Conservation (phyloP, 352 stramenopile species). For the Phytophthora crassamura region DNA sequence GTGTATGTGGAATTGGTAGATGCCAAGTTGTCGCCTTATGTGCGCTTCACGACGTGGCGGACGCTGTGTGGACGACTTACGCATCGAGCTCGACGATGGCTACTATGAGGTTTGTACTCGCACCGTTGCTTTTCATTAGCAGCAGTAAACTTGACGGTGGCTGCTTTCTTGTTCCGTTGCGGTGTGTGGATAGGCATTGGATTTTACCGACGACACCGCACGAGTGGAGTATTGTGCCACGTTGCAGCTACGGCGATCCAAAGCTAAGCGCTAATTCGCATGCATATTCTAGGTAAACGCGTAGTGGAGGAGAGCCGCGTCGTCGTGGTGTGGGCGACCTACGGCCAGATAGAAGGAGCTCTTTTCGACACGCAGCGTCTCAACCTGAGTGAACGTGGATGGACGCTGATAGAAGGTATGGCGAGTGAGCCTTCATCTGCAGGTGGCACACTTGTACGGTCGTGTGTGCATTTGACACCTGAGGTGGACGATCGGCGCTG, state of each 20-base stretch:
- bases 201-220: constrained; percentile 31
- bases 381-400: constrained; percentile 35
- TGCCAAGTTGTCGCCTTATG: constrained; percentile 31
- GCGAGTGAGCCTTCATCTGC: background rate
- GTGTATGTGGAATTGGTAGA: constrained; percentile 33
- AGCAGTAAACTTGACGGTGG: background rate
- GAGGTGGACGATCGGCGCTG: background rate
- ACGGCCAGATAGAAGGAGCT: constrained; percentile 27
- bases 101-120: constrained; percentile 23
- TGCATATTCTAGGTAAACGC: constrained; percentile 38
- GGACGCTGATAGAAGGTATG: constrained; percentile 32
- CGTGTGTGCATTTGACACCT: constrained; percentile 21
- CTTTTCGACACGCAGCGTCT: constrained; percentile 23
- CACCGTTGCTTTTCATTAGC: background rate
- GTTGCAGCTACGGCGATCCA: constrained; percentile 20
- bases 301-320: constrained; percentile 30
- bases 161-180: background rate
- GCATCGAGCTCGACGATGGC: constrained; percentile 20
- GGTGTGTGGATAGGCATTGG: constrained; percentile 17
- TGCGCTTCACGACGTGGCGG: constrained; percentile 6
- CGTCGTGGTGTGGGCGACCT: constrained; percentile 35
- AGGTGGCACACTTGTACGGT: constrained; percentile 13
- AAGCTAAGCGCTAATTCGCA: constrained; percentile 31
- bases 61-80: constrained; percentile 20
- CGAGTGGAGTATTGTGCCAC: constrained; percentile 28